Conservation (phyloP, 1,139 yeast species). For the Sugiyamaella xylanicola region DNA sequence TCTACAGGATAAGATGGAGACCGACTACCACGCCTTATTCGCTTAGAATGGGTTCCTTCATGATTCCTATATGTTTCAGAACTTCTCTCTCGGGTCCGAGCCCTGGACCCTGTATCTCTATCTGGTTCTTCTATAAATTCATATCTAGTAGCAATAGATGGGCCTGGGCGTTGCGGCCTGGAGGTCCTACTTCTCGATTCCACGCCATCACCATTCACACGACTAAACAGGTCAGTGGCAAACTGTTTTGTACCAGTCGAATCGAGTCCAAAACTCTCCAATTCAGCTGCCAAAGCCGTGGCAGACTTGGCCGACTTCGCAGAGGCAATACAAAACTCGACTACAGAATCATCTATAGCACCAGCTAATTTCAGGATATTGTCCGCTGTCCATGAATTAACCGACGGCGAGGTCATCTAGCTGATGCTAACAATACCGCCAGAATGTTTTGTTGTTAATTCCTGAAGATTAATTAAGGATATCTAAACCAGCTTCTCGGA, state of each 20-base stretch:
- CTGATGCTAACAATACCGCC: too few species aligned
- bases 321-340: conserved; percentile 39
- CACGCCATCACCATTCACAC: conserved; percentile 25
- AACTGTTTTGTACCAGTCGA: conserved; percentile 29
- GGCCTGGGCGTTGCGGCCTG: conserved; percentile 2
- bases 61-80: too few species aligned
- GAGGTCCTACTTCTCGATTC: not conserved
- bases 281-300: conserved; percentile 29
- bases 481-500: too few species aligned
- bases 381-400: conserved; percentile 36
- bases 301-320: conserved; percentile 36
- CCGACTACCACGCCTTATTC: not conserved
- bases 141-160: conserved; percentile 22
- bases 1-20: conserved; percentile 4
- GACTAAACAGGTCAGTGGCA: conserved; percentile 34
- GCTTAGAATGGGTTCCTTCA: too few species aligned
- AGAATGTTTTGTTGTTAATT: too few species aligned
- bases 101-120: not conserved
- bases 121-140: conserved; percentile 27
- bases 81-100: too few species aligned
- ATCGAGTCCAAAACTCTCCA: conserved; percentile 39
- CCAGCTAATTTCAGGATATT: conserved; percentile 34
- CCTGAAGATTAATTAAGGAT: too few species aligned
- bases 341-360: conserved; percentile 38
- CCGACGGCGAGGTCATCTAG: conserved; percentile 15